phyloP scores from a whole-genome alignment of 2,329 filamentous ascomycete genomes.

The Epichloe aotearoae region DNA sequence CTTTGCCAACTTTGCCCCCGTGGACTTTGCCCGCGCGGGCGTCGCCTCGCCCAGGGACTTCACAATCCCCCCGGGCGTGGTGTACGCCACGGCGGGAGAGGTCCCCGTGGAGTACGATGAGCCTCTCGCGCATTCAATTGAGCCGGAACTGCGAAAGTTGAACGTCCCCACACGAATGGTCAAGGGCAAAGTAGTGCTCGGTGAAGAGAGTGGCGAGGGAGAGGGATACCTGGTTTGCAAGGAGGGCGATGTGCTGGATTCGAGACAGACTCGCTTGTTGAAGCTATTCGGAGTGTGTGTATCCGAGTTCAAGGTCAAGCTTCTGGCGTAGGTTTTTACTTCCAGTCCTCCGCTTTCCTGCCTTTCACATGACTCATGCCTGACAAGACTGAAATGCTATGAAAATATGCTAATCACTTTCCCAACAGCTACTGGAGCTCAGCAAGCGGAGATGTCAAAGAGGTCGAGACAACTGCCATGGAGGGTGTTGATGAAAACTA shows the following conservation, averaged over 20 bases:
- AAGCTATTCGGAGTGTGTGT: constrained; percentile 88
- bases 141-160: constrained; percentile 79
- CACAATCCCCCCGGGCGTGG: constrained; percentile 67
- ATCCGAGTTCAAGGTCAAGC: constrained; percentile 75
- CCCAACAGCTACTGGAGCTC: constrained; percentile 45
- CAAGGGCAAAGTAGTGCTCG: constrained; percentile 73
- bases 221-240: constrained; percentile 66
- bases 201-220: constrained; percentile 37
- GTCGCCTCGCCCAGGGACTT: constrained; percentile 61
- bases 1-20: constrained; percentile 58
- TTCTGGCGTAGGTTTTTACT: constrained; percentile 51
- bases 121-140: constrained; percentile 72
- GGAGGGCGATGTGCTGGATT: constrained; percentile 75
- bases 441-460: constrained; percentile 44
- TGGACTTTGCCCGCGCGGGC: constrained; percentile 87
- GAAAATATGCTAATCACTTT: background rate
- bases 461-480: constrained; percentile 30
- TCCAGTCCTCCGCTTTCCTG: background rate
- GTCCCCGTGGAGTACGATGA: constrained; percentile 71
- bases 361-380: background rate
- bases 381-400: background rate
- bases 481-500: constrained; percentile 20
- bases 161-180: constrained; percentile 82
- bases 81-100: constrained; percentile 72
- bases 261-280: constrained; percentile 80